These are phyloP conservation scores for Chalciporus piperatoides DNA, from an alignment of 1,284 basidiomycete genomes.

Conservation along the genomic window DNA sequence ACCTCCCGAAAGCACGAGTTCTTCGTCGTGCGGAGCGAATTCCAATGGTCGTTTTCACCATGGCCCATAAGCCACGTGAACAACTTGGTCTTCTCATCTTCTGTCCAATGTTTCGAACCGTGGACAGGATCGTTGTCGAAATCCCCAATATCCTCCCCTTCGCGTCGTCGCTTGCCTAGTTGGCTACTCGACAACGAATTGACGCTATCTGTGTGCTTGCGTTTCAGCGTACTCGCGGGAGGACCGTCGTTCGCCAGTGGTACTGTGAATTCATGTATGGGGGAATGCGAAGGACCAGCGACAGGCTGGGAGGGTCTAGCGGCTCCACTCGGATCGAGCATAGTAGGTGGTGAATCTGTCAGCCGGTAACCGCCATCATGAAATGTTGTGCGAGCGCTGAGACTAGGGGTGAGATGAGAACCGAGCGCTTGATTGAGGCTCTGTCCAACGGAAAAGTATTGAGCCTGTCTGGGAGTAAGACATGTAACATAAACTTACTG, in stretches of 20 bases:
- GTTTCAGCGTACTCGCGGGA: conserved; percentile 36
- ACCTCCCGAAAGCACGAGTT: conserved; percentile 77
- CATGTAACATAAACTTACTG: conserved; percentile 20
- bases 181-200: conserved; percentile 35
- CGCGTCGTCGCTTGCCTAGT: conserved; percentile 47
- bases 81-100: conserved; percentile 69
- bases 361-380: conserved; percentile 30
- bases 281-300: conserved; percentile 31
- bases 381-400: conserved; percentile 28
- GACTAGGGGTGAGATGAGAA: conserved; percentile 31
- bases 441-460: conserved; percentile 16
- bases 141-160: conserved; percentile 40
- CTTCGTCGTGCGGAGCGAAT: conserved; percentile 65
- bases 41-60: conserved; percentile 71
- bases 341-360: conserved; percentile 33
- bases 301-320: conserved; percentile 28
- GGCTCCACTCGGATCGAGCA: conserved; percentile 28
- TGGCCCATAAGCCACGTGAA: conserved; percentile 71
- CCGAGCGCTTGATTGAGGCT: conserved; percentile 36
- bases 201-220: conserved; percentile 47
- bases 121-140: conserved; percentile 51
- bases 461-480: background rate
- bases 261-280: conserved; percentile 34
- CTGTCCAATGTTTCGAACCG: conserved; percentile 77
- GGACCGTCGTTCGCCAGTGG: conserved; percentile 28